A percentile compares a stretch with the other conserved stretches of the same genome.
phyloP scores from a whole-genome alignment of 441 rosid genomes.

The Gossypium davidsonii region DNA sequence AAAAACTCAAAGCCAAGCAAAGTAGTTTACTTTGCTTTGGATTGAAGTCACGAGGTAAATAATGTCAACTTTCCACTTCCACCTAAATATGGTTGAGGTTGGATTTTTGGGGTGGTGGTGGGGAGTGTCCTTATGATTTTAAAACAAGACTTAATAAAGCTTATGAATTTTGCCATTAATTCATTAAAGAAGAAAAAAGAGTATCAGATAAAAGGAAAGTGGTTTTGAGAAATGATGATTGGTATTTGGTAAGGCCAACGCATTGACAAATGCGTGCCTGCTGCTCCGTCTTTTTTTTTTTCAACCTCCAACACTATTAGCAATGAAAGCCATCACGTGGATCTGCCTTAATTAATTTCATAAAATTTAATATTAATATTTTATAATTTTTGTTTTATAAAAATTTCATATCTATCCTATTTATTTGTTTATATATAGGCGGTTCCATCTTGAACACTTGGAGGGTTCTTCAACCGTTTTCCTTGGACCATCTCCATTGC shows the following conservation, averaged over 20 bases:
- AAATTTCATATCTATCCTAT: too few species aligned
- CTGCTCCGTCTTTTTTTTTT: background rate
- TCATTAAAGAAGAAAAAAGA: background rate
- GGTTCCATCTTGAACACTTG: too few species aligned
- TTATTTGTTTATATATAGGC: too few species aligned
- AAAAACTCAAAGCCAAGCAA: background rate
- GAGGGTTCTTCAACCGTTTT: too few species aligned
- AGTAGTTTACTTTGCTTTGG: background rate
- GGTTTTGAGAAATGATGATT: background rate
- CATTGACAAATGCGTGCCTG: background rate
- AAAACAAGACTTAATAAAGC: background rate
- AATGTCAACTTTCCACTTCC: background rate
- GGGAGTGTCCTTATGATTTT: conserved; percentile 3
- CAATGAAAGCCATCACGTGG: background rate
- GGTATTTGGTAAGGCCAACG: background rate
- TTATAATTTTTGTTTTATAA: too few species aligned
- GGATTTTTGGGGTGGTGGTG: background rate
- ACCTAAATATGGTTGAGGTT: background rate
- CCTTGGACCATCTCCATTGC: too few species aligned
- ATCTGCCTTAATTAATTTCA: background rate
- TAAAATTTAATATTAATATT: too few species aligned
- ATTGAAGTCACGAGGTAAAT: background rate
- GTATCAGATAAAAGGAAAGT: background rate
- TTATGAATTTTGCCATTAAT: background rate
- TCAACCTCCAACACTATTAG: background rate